Conservation (phyloP, 768 basidiomycete genomes). For the Pilatotrama ljubarskyi region DNA sequence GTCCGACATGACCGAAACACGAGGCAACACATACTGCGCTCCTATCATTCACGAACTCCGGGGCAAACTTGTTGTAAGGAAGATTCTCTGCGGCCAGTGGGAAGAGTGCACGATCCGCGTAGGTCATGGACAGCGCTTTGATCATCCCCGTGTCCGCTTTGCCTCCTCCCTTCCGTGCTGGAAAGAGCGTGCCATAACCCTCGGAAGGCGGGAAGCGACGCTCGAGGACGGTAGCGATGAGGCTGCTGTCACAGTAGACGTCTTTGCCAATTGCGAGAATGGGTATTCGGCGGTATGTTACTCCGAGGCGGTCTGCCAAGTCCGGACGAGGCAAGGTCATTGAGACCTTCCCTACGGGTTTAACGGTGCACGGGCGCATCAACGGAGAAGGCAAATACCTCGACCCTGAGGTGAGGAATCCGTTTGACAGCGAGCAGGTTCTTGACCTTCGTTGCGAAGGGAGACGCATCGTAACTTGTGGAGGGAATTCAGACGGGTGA, state of each 20-base stretch:
- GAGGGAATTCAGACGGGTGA: not conserved
- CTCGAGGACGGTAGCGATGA: slow-evolving; percentile 50
- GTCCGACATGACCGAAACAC: not conserved
- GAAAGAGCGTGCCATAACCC: slow-evolving; percentile 49
- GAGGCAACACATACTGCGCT: slow-evolving; percentile 38
- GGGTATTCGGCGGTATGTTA: slow-evolving; percentile 59
- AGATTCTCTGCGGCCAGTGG: slow-evolving; percentile 39
- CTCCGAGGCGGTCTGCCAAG: slow-evolving; percentile 50
- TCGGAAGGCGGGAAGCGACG: slow-evolving; percentile 51
- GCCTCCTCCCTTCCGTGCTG: slow-evolving; percentile 41
- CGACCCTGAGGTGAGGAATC: slow-evolving; percentile 48
- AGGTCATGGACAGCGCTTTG: slow-evolving; percentile 49
- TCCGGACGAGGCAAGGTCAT: slow-evolving; percentile 55
- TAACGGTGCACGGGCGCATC: not conserved
- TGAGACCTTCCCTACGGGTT: slow-evolving; percentile 42
- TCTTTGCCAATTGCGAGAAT: slow-evolving; percentile 62
- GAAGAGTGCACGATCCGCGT: slow-evolving; percentile 47
- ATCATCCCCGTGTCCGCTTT: slow-evolving; percentile 47
- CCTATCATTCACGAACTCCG: slow-evolving; percentile 50
- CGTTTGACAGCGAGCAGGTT: slow-evolving; percentile 50
- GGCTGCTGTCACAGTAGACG: slow-evolving; percentile 58
- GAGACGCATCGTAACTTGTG: slow-evolving; percentile 53
- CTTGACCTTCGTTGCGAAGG: slow-evolving; percentile 53
- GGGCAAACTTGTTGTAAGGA: slow-evolving; percentile 50
- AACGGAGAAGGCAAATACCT: slow-evolving; percentile 32